Evolutionary conservation across 495 filamentous ascomycete genomes (phyloP).

Genomic region (Friedmanniomyces endolithicus): DNA sequence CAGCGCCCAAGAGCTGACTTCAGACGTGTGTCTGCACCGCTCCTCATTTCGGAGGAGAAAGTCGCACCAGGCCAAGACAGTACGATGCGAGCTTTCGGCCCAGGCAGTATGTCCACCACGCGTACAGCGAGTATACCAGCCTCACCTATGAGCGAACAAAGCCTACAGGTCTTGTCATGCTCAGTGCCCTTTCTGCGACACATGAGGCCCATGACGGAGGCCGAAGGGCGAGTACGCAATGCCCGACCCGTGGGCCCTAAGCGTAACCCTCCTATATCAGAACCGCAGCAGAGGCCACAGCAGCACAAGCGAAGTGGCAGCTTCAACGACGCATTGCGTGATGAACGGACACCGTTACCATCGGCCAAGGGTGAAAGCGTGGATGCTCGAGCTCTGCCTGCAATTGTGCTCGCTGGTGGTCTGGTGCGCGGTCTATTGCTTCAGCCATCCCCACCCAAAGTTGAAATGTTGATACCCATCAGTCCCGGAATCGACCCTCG

Average conservation of each 20-base stretch:
- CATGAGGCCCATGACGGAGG: constrained; percentile 40
- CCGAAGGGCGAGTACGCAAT: constrained; percentile 26
- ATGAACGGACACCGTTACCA: constrained; percentile 49
- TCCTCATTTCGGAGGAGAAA: background rate
- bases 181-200: constrained; percentile 49
- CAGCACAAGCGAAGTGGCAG: constrained; percentile 60
- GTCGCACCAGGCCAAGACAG: background rate
- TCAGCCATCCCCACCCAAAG: constrained; percentile 60
- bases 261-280: background rate
- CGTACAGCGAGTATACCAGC: constrained; percentile 17
- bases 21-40: constrained; percentile 5
- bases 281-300: constrained; percentile 25
- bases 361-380: constrained; percentile 36
- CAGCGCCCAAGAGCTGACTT: constrained; percentile 9
- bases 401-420: constrained; percentile 61
- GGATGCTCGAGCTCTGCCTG: constrained; percentile 17
- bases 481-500: constrained; percentile 33
- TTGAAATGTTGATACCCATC: constrained; percentile 54
- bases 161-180: constrained; percentile 62
- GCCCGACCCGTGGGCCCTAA: constrained; percentile 7
- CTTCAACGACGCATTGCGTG: constrained; percentile 79
- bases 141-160: constrained; percentile 41
- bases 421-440: constrained; percentile 58
- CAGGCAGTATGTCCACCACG: background rate
- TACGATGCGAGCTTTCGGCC: background rate